Evolutionary conservation across 2,329 filamentous ascomycete species (phyloP).

Genomic region (Aspergillus niger): DNA sequence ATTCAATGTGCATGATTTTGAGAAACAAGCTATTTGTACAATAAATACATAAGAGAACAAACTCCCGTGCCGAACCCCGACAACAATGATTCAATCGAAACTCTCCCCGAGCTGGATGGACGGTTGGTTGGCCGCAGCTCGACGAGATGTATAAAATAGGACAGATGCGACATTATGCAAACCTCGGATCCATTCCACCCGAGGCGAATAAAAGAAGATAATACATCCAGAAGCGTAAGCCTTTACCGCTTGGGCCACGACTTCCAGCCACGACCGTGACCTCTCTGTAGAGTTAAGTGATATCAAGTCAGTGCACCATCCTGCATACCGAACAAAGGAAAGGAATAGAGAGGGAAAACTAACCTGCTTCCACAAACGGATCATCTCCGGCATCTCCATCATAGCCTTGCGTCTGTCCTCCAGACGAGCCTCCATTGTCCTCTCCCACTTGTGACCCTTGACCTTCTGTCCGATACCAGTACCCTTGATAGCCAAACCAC

Average conservation of each 20-base stretch:
- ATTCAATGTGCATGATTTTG: conserved; percentile 8
- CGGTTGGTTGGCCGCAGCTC: background rate
- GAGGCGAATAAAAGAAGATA: conserved; percentile 1
- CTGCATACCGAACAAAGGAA: background rate
- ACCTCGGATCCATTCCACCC: background rate
- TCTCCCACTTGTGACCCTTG: conserved; percentile 94
- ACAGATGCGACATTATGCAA: conserved; percentile 21
- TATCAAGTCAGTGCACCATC: conserved; percentile 37
- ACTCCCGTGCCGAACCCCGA: conserved; percentile 21
- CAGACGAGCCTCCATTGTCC: conserved; percentile 78
- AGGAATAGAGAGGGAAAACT: conserved; percentile 34
- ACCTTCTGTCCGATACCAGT: conserved; percentile 90
- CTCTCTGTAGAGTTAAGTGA: conserved; percentile 51
- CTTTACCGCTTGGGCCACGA: conserved; percentile 64
- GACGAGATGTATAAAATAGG: conserved; percentile 12
- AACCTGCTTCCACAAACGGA: conserved; percentile 91
- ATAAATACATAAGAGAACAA: conserved; percentile 21
- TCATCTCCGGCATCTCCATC: conserved; percentile 89
- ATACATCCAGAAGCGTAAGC: background rate
- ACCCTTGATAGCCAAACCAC: conserved; percentile 82
- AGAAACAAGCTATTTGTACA: conserved; percentile 25
- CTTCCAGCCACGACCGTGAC: conserved; percentile 73
- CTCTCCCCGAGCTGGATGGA: conserved; percentile 5
- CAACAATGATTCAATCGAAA: conserved; percentile 15
- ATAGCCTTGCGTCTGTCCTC: conserved; percentile 89